Conservation (phyloP, 441 rosid species). For the Hypseocharis bilobata region DNA sequence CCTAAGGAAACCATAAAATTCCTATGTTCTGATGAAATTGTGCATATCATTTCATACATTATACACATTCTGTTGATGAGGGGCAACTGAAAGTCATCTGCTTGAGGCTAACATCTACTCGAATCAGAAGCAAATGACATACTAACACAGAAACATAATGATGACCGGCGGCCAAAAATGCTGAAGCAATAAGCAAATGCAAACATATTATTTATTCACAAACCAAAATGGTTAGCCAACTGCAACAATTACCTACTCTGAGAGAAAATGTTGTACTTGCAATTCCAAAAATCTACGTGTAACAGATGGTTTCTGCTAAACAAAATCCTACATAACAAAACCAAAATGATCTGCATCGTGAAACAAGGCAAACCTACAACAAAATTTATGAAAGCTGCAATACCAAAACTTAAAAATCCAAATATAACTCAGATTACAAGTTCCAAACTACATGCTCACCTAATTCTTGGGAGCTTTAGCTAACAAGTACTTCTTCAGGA, state of each 20-base stretch:
- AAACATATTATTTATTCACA: background rate
- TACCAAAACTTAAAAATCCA: background rate
- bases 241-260: background rate
- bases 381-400: background rate
- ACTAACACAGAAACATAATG: background rate
- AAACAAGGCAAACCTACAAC: background rate
- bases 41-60: too few species aligned
- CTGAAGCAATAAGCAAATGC: background rate
- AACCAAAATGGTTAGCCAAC: background rate
- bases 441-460: constrained; percentile 9
- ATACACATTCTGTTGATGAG: too few species aligned
- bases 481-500: constrained; percentile 39
- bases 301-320: background rate
- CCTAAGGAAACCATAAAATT: too few species aligned
- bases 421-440: background rate
- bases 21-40: too few species aligned
- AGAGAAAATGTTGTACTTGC: too few species aligned
- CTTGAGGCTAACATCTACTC: too few species aligned
- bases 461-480: constrained; percentile 29
- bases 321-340: background rate
- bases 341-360: background rate
- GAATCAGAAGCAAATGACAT: background rate
- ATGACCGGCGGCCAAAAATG: background rate
- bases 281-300: background rate
- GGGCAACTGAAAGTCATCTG: too few species aligned